Evolutionary conservation across 257 asterid species (phyloP).

Genomic region (Solanum boliviense): DNA sequence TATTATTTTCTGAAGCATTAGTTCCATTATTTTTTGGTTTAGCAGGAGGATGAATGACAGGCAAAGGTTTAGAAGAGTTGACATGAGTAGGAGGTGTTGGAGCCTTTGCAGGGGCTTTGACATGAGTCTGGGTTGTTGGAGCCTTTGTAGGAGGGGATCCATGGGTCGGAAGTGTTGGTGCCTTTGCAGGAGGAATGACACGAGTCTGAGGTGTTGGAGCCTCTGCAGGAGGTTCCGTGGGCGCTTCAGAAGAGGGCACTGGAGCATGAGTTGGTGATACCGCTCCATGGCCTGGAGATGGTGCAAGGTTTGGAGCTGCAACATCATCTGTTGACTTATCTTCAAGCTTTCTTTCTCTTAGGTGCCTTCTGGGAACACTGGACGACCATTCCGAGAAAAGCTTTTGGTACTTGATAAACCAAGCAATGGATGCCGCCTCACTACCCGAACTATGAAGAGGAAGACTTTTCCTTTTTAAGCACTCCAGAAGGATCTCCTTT

Average conservation of each 20-base stretch:
- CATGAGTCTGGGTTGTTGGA: background rate
- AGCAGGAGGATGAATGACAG: background rate
- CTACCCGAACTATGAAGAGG: background rate
- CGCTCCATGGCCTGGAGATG: slow-evolving; percentile 14
- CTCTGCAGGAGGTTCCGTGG: slow-evolving; percentile 5
- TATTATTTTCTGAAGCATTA: slow-evolving; percentile 1
- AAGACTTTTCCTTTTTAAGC: slow-evolving; percentile 23
- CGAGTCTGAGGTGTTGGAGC: slow-evolving; percentile 8
- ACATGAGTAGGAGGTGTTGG: slow-evolving; percentile 1
- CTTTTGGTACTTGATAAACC: slow-evolving; percentile 15
- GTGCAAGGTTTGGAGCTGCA: background rate
- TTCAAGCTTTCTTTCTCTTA: slow-evolving; percentile 19
- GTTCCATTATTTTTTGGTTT: slow-evolving; percentile 4
- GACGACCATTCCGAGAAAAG: slow-evolving; percentile 22
- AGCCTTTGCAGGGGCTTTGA: background rate
- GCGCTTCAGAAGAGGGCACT: background rate
- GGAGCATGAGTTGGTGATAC: slow-evolving; percentile 14
- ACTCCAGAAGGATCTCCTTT: slow-evolving; percentile 20
- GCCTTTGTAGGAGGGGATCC: background rate
- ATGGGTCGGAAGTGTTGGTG: background rate
- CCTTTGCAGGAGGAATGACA: background rate
- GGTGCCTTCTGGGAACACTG: slow-evolving; percentile 51
- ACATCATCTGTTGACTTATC: background rate
- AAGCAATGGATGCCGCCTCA: background rate
- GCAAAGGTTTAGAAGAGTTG: slow-evolving; percentile 1